Percentiles rank a stretch among this genome's conserved stretches.
Evolutionary conservation across 352 stramenopile species (phyloP).

Genomic region (Globisporangium splendens): DNA sequence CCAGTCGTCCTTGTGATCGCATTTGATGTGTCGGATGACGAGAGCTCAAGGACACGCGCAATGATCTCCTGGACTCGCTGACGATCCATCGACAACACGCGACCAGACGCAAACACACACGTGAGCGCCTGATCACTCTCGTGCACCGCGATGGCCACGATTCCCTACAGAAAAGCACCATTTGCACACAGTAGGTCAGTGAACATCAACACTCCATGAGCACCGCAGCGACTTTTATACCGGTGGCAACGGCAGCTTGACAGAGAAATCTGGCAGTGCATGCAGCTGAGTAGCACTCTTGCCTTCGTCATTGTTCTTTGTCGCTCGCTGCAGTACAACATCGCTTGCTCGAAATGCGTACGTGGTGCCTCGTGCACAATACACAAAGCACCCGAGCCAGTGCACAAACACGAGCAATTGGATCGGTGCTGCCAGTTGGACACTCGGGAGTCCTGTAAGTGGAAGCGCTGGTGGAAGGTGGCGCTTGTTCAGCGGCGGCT

Average conservation of each 20-base stretch:
- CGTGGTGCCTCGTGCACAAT: constrained; percentile 22
- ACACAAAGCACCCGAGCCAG: constrained; percentile 27
- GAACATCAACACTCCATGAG: too few relatives aligned
- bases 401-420: constrained; percentile 32
- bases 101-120: constrained; percentile 34
- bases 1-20: too few relatives aligned
- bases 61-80: constrained; percentile 16
- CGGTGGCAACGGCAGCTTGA: constrained; percentile 28
- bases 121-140: constrained; percentile 16
- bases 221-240: constrained; percentile 9
- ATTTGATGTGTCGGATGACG: neutral
- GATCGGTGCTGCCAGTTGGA: constrained; percentile 22
- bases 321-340: constrained; percentile 1
- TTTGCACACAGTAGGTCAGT: neutral
- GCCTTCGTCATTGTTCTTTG: neutral
- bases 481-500: neutral
- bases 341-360: constrained; percentile 21
- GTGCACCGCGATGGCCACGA: constrained; percentile 26
- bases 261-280: constrained; percentile 6
- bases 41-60: constrained; percentile 14
- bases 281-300: neutral
- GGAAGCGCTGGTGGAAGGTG: neutral
- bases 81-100: constrained; percentile 23
- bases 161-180: constrained; percentile 16
- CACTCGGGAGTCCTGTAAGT: neutral